phyloP scores from a whole-genome alignment of 78 protist species.

The Andalucia godoyi region DNA sequence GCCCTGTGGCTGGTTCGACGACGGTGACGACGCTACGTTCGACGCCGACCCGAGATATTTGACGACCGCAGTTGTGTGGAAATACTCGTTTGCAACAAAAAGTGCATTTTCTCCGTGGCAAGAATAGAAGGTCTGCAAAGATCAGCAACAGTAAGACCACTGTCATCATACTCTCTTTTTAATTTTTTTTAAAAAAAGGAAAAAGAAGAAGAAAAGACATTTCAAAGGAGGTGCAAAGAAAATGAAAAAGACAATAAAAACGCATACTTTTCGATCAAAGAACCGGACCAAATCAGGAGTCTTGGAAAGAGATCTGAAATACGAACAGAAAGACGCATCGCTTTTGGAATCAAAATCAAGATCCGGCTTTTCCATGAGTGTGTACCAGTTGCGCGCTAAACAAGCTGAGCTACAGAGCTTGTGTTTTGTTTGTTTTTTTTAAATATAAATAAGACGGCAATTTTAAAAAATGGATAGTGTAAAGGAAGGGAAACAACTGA shows the following conservation, averaged over 20 bases:
- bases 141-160: too few species aligned
- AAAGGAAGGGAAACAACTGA: not conserved
- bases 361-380: too few species aligned
- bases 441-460: not conserved
- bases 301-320: too few species aligned
- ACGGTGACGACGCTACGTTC: not conserved
- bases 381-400: not conserved
- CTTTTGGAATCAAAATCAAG: too few species aligned
- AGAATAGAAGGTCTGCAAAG: conserved; percentile 23
- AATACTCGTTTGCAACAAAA: conserved; percentile 16
- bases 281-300: too few species aligned
- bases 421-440: not conserved
- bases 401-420: not conserved
- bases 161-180: too few species aligned
- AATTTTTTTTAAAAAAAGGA: too few species aligned
- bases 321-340: too few species aligned
- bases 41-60: not conserved
- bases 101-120: conserved; percentile 31
- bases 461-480: not conserved
- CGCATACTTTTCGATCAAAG: too few species aligned
- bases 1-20: not conserved
- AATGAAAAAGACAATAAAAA: too few species aligned
- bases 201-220: too few species aligned
- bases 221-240: too few species aligned
- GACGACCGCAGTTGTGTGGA: conserved; percentile 10